Conservation (phyloP, 139 green algal genomes). For the Mychonastes homosphaera region DNA sequence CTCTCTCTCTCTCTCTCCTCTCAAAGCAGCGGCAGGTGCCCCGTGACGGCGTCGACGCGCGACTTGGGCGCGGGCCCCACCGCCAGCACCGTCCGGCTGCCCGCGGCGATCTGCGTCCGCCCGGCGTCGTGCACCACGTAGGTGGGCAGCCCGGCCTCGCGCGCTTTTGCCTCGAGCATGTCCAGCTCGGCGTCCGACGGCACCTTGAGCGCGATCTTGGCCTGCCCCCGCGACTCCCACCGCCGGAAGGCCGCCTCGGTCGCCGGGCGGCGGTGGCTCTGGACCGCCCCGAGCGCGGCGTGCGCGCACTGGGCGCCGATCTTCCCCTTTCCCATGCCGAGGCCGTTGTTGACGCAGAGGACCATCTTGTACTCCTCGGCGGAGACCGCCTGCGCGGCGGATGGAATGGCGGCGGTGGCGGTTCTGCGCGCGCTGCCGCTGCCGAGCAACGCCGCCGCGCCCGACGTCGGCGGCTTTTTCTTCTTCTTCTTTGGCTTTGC, state of each 20-base stretch:
- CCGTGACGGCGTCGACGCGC: slow-evolving; percentile 56
- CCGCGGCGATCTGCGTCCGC: slow-evolving; percentile 73
- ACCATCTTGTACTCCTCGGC: too few species aligned
- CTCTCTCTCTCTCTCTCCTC: background rate
- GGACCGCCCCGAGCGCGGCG: slow-evolving; percentile 59
- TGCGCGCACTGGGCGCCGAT: slow-evolving; percentile 76
- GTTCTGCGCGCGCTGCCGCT: background rate
- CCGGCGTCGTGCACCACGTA: slow-evolving; percentile 68
- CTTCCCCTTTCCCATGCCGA: slow-evolving; percentile 72
- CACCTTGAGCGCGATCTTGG: slow-evolving; percentile 71
- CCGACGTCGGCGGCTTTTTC: background rate
- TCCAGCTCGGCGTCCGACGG: slow-evolving; percentile 21
- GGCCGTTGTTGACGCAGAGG: slow-evolving; percentile 44
- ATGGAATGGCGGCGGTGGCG: background rate
- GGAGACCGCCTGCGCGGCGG: too few species aligned
- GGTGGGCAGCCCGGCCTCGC: slow-evolving; percentile 23
- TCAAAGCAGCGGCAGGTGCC: slow-evolving; percentile 62
- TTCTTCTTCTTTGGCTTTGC: background rate
- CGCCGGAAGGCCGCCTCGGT: slow-evolving; percentile 32
- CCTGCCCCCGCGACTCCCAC: slow-evolving; percentile 59
- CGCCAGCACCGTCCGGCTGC: slow-evolving; percentile 68
- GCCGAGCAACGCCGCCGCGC: background rate
- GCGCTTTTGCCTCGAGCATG: slow-evolving; percentile 37
- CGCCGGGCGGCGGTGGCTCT: slow-evolving; percentile 24
- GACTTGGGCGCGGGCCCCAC: slow-evolving; percentile 58